A percentile compares a stretch with the other conserved stretches of the same genome.
These are phyloP conservation scores for Pluteus cervinus DNA, from an alignment of 768 basidiomycete genomes.

Conservation along the genomic window DNA sequence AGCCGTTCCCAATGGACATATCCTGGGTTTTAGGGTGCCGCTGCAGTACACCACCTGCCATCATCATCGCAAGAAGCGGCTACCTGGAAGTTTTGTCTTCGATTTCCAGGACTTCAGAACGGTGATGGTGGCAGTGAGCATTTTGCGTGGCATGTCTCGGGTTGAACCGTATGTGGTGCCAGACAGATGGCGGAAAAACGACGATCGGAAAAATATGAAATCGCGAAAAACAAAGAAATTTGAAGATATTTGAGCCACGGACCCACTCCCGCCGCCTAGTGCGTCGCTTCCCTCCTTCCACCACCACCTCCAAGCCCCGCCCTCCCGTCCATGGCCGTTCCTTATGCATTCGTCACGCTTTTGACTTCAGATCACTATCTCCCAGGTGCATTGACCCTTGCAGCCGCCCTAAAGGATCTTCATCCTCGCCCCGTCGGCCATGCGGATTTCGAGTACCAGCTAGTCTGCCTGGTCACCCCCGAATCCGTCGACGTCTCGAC, in stretches of 20 bases:
- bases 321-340: conserved; percentile 46
- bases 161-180: no score
- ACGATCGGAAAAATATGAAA: no score
- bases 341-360: conserved; percentile 86
- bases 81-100: conserved; percentile 5
- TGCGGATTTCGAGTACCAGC: conserved; percentile 66
- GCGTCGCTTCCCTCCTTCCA: conserved; percentile 13
- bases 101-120: conserved; percentile 2
- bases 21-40: no score
- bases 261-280: conserved; percentile 9
- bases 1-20: no score
- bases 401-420: conserved; percentile 76
- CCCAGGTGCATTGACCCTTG: conserved; percentile 85
- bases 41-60: no score
- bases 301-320: conserved; percentile 16
- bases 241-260: conserved; percentile 9
- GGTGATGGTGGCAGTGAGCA: background rate
- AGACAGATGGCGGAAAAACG: no score
- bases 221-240: no score
- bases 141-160: conserved; percentile 9
- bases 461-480: conserved; percentile 90
- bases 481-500: conserved; percentile 83
- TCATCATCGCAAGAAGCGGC: background rate
- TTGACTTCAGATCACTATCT: conserved; percentile 90
- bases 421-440: conserved; percentile 55